Conservation (phyloP, 768 basidiomycete genomes). For the Lactarius hatsudake region DNA sequence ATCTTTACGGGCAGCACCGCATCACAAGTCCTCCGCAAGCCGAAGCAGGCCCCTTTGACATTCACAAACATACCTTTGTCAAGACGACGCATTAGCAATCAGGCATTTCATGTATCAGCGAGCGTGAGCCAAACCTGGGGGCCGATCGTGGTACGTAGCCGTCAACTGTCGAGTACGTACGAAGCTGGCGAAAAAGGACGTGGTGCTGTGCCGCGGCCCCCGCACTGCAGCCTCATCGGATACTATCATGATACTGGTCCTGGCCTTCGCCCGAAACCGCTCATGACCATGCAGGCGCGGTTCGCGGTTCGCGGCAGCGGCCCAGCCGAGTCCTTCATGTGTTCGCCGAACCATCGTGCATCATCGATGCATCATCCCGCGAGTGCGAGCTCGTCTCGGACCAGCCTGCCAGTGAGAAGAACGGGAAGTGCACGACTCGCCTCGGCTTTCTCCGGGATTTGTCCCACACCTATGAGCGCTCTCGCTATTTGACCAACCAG, state of each 20-base stretch:
- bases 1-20: no score
- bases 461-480: conserved; percentile 1
- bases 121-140: neutral
- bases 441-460: neutral
- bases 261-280: conserved; percentile 73
- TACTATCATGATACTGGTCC: conserved; percentile 65
- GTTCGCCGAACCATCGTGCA: conserved; percentile 39
- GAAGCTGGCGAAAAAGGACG: conserved; percentile 76
- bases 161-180: conserved; percentile 86
- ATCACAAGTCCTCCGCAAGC: no score
- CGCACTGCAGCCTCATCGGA: conserved; percentile 83
- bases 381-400: neutral
- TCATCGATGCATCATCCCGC: no score
- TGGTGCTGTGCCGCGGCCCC: conserved; percentile 86
- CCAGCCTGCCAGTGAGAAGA: no score
- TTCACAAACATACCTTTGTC: no score
- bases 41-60: no score
- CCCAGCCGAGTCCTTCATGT: conserved; percentile 53
- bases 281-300: conserved; percentile 58
- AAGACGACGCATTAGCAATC: conserved; percentile 85
- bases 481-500: no score
- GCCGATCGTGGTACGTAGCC: conserved; percentile 46
- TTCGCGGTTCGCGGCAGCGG: conserved; percentile 60
- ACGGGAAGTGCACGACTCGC: neutral
- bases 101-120: conserved; percentile 47